These are phyloP conservation scores for Hymenoscyphus repandus DNA, from an alignment of 2,329 filamentous ascomycete species.

Conservation along the genomic window DNA sequence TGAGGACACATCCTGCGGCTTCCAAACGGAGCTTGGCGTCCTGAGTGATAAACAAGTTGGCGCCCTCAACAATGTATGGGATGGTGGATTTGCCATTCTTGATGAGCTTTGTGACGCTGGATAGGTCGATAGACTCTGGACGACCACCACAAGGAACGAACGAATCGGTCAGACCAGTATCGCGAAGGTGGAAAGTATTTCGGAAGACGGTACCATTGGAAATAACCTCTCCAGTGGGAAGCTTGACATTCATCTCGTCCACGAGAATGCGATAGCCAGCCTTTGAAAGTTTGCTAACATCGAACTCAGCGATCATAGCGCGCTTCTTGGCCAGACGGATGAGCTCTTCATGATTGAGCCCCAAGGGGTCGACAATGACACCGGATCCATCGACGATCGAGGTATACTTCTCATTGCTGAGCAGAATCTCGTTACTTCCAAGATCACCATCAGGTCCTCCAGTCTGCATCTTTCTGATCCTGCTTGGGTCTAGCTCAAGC, in stretches of 20 bases:
- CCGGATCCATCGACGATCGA: conserved; percentile 94
- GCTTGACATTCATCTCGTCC: conserved; percentile 82
- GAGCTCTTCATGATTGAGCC: conserved; percentile 79
- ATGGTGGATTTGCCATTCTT: conserved; percentile 80
- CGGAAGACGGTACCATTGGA: conserved; percentile 93
- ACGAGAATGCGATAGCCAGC: conserved; percentile 89
- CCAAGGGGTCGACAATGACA: conserved; percentile 88
- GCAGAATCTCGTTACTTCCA: conserved; percentile 94
- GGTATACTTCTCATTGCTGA: conserved; percentile 93
- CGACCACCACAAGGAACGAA: conserved; percentile 97
- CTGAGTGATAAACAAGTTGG: conserved; percentile 98
- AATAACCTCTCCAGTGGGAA: conserved; percentile 81
- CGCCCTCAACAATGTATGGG: conserved; percentile 95
- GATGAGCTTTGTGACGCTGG: conserved; percentile 82
- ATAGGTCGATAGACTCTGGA: conserved; percentile 92
- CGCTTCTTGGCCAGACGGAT: conserved; percentile 78
- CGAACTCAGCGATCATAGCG: conserved; percentile 85
- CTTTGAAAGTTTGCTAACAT: conserved; percentile 76
- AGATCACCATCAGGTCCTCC: conserved; percentile 95
- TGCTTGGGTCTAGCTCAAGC: conserved; percentile 78
- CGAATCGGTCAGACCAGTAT: conserved; percentile 69
- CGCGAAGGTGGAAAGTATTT: conserved; percentile 91
- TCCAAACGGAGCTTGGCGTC: conserved; percentile 95
- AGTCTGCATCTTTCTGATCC: conserved; percentile 91
- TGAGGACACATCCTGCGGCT: conserved; percentile 88